Base-by-base conservation (phyloP, 345 rosid species). In the Melaleuca quinquenervia region DNA sequence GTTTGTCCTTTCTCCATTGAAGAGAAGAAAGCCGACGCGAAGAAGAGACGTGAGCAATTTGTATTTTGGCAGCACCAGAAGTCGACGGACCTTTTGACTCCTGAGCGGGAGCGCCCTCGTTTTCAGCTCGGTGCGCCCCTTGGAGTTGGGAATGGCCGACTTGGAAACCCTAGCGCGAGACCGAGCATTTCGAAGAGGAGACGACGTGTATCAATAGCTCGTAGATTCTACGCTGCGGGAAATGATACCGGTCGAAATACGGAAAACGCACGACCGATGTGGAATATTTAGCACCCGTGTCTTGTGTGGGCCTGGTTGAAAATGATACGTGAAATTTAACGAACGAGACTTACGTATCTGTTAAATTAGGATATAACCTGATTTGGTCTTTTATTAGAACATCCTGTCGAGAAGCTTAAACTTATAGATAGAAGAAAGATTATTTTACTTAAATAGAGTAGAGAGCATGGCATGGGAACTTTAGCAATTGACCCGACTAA, bases 381-480 rank as follows among this genome's bases (percentile, higher is more conserved):
- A 64, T 32, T 0, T 64, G 20, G 14, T 64, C 3, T 32, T 22
- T 7, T 16, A 32, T 8, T 32, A 64, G 1, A 29, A 15, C 32
- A 11, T 29, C 6, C 0, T 0, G 3, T 53, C 24, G 9, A 20
- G 7, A 53, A 53, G 10, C 24, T 53, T 20, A 53, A 18, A 18
- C 8, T 52, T 5, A 16, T 16, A 6, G 3, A 8, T 52, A 52
- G 54, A 7, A 56, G 27, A 56, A 24, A 11, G 3, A 11, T 14
- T 1, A 2, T 56, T 24, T 26, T 13, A 56, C 14, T 56, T 24
- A 5, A 26, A 10, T 1, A n/a, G 15, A 12, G 15, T 5, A 58
- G 0, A n/a, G 1, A 11, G 11, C 2, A 58, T 1, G 32, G 5
- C n/a, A 1, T 12, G 3, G 1, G 29, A 12, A 56, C 3, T n/a